phyloP scores from a whole-genome alignment of 2,329 filamentous ascomycete species.

The Xylaria sp. region DNA sequence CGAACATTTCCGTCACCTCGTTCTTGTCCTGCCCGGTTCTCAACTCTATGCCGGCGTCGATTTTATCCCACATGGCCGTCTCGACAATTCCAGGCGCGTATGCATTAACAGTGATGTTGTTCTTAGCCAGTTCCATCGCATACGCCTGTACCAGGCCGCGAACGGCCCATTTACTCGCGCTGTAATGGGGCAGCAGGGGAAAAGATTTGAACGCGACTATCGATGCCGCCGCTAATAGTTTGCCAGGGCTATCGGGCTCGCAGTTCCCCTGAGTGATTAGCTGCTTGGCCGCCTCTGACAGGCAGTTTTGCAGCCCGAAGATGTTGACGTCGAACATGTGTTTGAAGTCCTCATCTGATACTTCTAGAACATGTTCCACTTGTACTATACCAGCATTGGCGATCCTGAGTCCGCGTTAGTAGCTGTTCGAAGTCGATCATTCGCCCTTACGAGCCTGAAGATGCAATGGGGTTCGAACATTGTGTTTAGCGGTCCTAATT shows the following conservation, averaged over 20 bases:
- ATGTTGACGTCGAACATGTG: slow-evolving; percentile 74
- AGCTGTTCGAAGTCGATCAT: neutral
- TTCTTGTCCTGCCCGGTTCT: slow-evolving; percentile 62
- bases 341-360: slow-evolving; percentile 66
- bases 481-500: slow-evolving; percentile 62
- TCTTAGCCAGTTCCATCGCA: slow-evolving; percentile 71
- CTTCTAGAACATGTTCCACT: slow-evolving; percentile 65
- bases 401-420: slow-evolving; percentile 53
- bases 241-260: slow-evolving; percentile 50
- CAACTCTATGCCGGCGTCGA: slow-evolving; percentile 69
- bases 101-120: slow-evolving; percentile 74
- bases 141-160: slow-evolving; percentile 73
- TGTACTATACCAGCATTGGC: slow-evolving; percentile 72
- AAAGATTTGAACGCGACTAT: slow-evolving; percentile 71
- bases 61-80: slow-evolving; percentile 75
- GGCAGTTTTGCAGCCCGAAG: slow-evolving; percentile 73
- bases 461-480: slow-evolving; percentile 44
- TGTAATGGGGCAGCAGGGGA: slow-evolving; percentile 69
- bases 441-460: neutral
- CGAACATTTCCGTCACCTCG: slow-evolving; percentile 66
- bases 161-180: slow-evolving; percentile 73
- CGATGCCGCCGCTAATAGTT: slow-evolving; percentile 64
- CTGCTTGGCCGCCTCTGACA: slow-evolving; percentile 70
- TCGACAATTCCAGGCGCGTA: slow-evolving; percentile 76
- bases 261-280: slow-evolving; percentile 70